Evolutionary conservation across 1,284 basidiomycete genomes (phyloP).

Genomic region (Ganoderma multipileum): DNA sequence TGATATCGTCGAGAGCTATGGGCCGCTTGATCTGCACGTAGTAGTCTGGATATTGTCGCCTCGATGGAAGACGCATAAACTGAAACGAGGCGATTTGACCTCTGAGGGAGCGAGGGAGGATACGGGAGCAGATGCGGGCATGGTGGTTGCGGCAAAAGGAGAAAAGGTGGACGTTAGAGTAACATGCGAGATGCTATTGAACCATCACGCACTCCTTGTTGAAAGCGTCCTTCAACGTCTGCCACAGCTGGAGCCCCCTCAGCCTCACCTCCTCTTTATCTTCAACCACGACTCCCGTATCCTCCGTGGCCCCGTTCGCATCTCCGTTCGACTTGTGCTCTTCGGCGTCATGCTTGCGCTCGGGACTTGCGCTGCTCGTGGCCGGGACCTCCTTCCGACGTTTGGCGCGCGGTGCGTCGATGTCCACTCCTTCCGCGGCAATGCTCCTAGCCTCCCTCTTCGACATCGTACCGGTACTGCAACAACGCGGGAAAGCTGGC

Average conservation of each 20-base stretch:
- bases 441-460: slow-evolving; percentile 68
- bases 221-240: slow-evolving; percentile 77
- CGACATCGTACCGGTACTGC: slow-evolving; percentile 51
- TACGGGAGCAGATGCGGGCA: slow-evolving; percentile 12
- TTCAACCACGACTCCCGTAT: slow-evolving; percentile 38
- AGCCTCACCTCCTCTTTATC: slow-evolving; percentile 56
- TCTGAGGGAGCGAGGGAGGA: slow-evolving; percentile 44
- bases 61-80: slow-evolving; percentile 82
- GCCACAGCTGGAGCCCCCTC: slow-evolving; percentile 72
- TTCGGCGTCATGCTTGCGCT: slow-evolving; percentile 30
- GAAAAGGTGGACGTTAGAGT: slow-evolving; percentile 35
- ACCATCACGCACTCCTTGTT: slow-evolving; percentile 78
- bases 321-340: slow-evolving; percentile 34
- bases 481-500: slow-evolving; percentile 12
- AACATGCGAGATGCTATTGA: slow-evolving; percentile 35
- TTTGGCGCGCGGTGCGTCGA: slow-evolving; percentile 70
- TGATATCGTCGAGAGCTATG: slow-evolving; percentile 88
- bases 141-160: slow-evolving; percentile 29
- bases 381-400: slow-evolving; percentile 65
- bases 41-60: slow-evolving; percentile 89
- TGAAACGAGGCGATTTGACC: slow-evolving; percentile 71
- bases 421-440: slow-evolving; percentile 54
- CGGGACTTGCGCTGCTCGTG: slow-evolving; percentile 33
- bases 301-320: slow-evolving; percentile 33
- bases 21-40: slow-evolving; percentile 81